Base-by-base conservation (phyloP, 169 alveolate species). In the Ichthyophthirius multifiliis region DNA sequence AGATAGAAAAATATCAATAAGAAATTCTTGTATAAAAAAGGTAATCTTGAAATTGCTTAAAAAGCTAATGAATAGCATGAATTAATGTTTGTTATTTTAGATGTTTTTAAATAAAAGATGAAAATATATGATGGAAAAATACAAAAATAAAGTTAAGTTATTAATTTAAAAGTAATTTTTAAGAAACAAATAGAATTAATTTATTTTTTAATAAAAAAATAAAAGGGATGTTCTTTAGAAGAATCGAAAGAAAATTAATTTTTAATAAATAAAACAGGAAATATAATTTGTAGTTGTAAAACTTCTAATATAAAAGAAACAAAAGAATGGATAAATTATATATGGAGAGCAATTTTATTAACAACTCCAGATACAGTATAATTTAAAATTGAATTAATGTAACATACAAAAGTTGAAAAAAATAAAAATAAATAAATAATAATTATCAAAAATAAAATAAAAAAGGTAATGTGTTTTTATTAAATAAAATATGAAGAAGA, bases 301-400 rank as follows among this genome's bases (percentile, higher is more conserved):
- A 63, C 86, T 18, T 39, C 31, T 13, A 47, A 74, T 6, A 76
- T 47, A 30, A 71, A 81, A 30, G 82, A 81, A 67, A 39, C 75
- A 16, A 67, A 81, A 39, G 65, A 81, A 73, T 81, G 86, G 86
- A 63, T 74, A 20, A 82, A 81, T 5, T 81, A 81, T 43, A 46
- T 73, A 43, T 81, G 86, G 86, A 67, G 86, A 48, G 81, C 86
- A 12, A 71, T 81, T 43, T 48, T 71, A 65, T 35, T 71, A 23
- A 73, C 71, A 71, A 81, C 76, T 35, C 86, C 86, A 9, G 86
- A 81, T 32, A 41, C 55, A 44, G 86, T 81, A 0, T 65, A 81
- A 48, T 73, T 81, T 18, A 81, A 81, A 43, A 81, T 81, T 27
- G 86, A 81, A 27, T 82, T 82, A 12, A 71, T 76, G 47, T 63